Percentiles rank a stretch among this genome's conserved stretches.
These are phyloP conservation scores for Epichloe bromicola DNA, from an alignment of 2,329 filamentous ascomycete genomes.

Conservation along the genomic window DNA sequence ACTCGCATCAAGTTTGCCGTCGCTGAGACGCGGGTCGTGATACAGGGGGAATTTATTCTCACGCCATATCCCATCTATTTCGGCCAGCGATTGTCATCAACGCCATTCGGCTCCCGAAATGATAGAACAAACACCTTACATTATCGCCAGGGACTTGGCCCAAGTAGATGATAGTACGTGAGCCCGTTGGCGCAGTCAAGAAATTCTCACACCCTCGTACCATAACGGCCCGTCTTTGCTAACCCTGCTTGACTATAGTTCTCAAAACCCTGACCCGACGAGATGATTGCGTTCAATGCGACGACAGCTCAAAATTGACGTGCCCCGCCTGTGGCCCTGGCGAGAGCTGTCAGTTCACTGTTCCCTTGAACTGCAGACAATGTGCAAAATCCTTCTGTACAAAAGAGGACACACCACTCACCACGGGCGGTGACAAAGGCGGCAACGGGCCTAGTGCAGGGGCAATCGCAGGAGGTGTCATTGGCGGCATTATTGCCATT, in stretches of 20 bases:
- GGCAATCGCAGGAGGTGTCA: conserved; percentile 81
- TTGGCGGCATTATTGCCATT: conserved; percentile 69
- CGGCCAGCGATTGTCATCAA: conserved; percentile 1
- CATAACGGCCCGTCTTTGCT: not conserved
- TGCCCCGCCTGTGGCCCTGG: conserved; percentile 32
- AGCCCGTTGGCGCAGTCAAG: not conserved
- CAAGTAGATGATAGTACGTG: conserved; percentile 19
- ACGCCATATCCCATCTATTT: not conserved
- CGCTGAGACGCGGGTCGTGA: not conserved
- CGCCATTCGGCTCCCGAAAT: not conserved
- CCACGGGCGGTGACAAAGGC: conserved; percentile 8
- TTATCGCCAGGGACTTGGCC: conserved; percentile 15
- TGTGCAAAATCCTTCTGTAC: conserved; percentile 37
- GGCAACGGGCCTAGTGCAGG: conserved; percentile 53
- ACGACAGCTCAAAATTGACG: conserved; percentile 24
- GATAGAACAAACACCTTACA: conserved; percentile 5
- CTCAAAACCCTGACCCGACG: conserved; percentile 24
- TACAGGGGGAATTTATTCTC: not conserved
- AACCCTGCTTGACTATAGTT: conserved; percentile 9
- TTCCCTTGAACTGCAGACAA: conserved; percentile 31
- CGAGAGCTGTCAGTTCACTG: conserved; percentile 32
- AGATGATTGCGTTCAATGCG: conserved; percentile 34
- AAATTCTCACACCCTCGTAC: not conserved
- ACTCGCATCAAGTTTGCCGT: not conserved
- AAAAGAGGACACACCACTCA: conserved; percentile 12